A percentile compares a stretch with the other conserved stretches of the same genome.
These are phyloP conservation scores for Penicillium polonicum DNA, from an alignment of 2,329 filamentous ascomycete genomes.

Conservation along the genomic window DNA sequence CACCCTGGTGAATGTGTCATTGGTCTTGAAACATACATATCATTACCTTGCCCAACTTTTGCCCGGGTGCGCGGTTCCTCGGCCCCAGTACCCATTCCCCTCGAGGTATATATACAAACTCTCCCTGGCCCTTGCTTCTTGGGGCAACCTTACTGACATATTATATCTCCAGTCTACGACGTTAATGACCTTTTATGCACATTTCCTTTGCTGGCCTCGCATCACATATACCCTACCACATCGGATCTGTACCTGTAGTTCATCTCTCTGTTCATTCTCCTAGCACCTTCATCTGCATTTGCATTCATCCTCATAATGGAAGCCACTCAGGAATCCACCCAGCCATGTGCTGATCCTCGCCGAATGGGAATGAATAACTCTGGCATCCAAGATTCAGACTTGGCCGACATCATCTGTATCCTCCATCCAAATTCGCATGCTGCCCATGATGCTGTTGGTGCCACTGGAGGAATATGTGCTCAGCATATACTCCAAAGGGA, in stretches of 20 bases:
- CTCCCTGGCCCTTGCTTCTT: background rate
- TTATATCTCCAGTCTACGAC: conserved; percentile 11
- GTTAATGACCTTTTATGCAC: conserved; percentile 31
- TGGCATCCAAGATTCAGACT: conserved; percentile 76
- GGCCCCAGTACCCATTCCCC: background rate
- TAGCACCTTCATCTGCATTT: conserved; percentile 15
- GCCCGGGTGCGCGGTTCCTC: conserved; percentile 8
- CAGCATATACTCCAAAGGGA: conserved; percentile 61
- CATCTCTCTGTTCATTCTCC: conserved; percentile 9
- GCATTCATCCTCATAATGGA: conserved; percentile 33
- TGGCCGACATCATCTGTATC: conserved; percentile 85
- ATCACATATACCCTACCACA: conserved; percentile 27
- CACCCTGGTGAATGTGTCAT: conserved; percentile 5
- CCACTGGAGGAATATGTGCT: conserved; percentile 52
- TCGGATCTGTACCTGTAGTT: conserved; percentile 19
- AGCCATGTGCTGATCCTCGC: conserved; percentile 76
- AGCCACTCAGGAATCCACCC: conserved; percentile 65
- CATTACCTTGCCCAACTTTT: background rate
- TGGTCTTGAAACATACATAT: background rate
- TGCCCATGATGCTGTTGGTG: conserved; percentile 68
- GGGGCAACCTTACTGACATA: conserved; percentile 6
- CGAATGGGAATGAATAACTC: conserved; percentile 77
- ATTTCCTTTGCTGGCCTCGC: conserved; percentile 13
- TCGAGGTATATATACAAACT: conserved; percentile 19
- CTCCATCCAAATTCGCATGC: conserved; percentile 74